Evolutionary conservation across 768 basidiomycete genomes (phyloP), one percentile per base, ranked within the genome.

Genomic region (Peribolospora baueri): DNA sequence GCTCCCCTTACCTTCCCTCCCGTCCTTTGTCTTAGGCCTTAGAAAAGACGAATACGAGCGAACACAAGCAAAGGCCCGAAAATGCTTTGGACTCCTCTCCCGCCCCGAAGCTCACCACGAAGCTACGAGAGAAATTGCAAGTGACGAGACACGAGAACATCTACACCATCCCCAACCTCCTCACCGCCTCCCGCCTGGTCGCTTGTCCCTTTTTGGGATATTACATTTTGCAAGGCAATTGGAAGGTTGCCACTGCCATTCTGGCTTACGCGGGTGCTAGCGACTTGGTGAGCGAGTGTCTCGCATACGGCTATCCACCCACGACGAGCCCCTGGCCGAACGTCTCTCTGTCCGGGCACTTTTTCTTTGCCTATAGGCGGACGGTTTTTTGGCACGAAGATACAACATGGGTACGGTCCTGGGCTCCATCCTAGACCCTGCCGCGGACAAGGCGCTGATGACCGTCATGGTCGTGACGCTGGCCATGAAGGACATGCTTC

Each of bases 361-460:
- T 25, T 25, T 25, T 25, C 25, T 25, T 25, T 25, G 11, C 47
- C 43, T 46, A 49, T 67, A 97, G 91, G 75, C 80, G 55, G 93
- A 98, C 62, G 93, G 93, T 0, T 95, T 71, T 65, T 68, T 98
- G 57, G 93, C 93, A 1, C 73, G 93, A 60, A 74, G 75, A 55
- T 95, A 74, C 71, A 79, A 82, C 38, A 85, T 84, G 81, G 75
- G 75, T 38, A 78, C 84, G 9, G 87, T 97, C n/a, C 73, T 97
- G 14, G 93, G 93, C 14, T 84, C 84, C 7, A 87, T 97, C 56
- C 74, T 98, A 9, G 93, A 98, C 66, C 93, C 93, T 9, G 86
- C 91, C 0, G 93, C 93, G 3, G 93, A 98, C 74, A 98, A 98
- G 68, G 73, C 77, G 8, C 70, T 98, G 47, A 82, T 98, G 81